Conservation (phyloP, 2,329 filamentous ascomycete species). For the Rhynchosporium agropyri region DNA sequence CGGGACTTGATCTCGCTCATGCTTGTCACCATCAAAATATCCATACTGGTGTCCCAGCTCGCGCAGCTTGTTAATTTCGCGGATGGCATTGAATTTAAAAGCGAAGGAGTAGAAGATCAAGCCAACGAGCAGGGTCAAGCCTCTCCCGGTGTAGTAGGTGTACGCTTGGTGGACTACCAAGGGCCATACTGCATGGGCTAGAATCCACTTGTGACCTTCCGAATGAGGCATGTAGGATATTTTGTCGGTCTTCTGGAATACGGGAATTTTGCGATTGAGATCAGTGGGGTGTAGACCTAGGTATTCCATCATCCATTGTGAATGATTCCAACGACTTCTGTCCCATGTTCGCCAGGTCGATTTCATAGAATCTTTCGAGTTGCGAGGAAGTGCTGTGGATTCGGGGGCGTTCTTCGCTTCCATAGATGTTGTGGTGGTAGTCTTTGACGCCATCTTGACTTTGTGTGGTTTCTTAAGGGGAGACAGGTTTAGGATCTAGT, state of each 20-base stretch:
- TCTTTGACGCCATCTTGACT: neutral
- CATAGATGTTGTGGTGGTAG: neutral
- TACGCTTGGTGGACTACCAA: constrained; percentile 2
- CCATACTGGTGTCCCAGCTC: constrained; percentile 1
- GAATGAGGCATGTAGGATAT: neutral
- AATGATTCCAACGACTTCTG: neutral
- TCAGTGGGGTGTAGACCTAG: constrained; percentile 2
- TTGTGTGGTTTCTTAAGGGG: neutral
- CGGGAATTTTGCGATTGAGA: neutral
- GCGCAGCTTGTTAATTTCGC: constrained; percentile 2
- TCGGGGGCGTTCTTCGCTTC: neutral
- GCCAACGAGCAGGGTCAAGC: neutral
- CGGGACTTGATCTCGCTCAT: constrained; percentile 10
- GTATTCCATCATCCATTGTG: neutral
- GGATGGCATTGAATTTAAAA: constrained; percentile 8
- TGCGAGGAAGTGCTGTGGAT: neutral
- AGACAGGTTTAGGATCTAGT: neutral
- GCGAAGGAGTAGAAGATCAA: neutral
- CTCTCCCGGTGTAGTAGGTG: neutral
- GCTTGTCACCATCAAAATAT: constrained; percentile 6
- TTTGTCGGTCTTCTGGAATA: constrained; percentile 2
- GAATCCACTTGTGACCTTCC: constrained; percentile 3
- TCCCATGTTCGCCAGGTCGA: constrained; percentile 10
- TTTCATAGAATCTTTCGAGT: constrained; percentile 6
- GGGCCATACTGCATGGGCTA: neutral